Evolutionary conservation across 805 yeast species (phyloP), one percentile per base, ranked within the genome.

Genomic region (Starmera amethionina): DNA sequence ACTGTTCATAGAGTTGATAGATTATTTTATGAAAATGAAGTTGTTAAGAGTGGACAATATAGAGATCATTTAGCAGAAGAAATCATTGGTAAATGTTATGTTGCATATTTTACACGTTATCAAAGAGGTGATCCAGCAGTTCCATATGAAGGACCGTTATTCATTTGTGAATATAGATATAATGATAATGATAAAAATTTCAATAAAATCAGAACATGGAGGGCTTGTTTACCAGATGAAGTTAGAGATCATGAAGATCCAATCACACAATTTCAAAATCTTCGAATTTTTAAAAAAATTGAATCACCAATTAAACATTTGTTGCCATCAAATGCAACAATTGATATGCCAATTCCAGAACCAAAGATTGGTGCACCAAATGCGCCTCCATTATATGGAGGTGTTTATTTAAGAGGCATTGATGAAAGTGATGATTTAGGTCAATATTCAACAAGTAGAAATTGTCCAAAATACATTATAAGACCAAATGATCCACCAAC

Each of bases 131-230:
- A 95, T 50, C 95, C 96, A 15, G 87, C 81, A 12, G 70, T 82
- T 38, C 82, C 85, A 16, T 70, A 70, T 41, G 90, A 86, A 40
- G 82, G 86, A 4, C 90, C 93, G 6, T 73, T 94, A 56, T 93
- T 88, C 62, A 81, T 93, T 50, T 93, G 97, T 65, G 98, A 93
- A 62, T 85, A 77, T 59, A 79, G 98, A 54, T 93, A 89, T 63
- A 90, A 90, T 57, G 97, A 90, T 58, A 72, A 76, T 41, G 95
- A 86, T 52, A 85, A 86, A 59, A 80, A 80, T 27, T 93, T 93
- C 70, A 93, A 90, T 63, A 83, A 90, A 57, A 93, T 93, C 53
- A 75, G 97, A 56, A 90, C 98, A 3, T 93, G 98, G 98, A 90
- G 87, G 62, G 97, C 97, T 7, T 93, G 97, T 67, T 71, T 93